Evolutionary conservation across 768 basidiomycete genomes (phyloP).

Genomic region (Tulasnella sp.): DNA sequence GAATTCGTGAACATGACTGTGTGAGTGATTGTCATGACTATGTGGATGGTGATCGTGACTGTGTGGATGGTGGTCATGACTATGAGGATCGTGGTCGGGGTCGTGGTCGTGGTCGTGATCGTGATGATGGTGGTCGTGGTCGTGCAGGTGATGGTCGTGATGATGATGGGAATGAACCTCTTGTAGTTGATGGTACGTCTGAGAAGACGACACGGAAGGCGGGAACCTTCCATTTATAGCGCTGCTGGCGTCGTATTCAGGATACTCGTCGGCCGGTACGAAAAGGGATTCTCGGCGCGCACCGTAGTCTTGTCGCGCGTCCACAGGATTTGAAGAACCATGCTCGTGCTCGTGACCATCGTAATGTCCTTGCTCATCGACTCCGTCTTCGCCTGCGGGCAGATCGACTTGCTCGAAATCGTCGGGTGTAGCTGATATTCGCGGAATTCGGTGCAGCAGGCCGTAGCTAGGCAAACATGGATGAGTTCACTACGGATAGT

Average conservation of each 20-base stretch:
- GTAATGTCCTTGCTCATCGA: constrained; percentile 42
- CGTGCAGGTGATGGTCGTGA: background rate
- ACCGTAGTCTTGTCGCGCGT: background rate
- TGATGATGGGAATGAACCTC: background rate
- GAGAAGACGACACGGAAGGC: background rate
- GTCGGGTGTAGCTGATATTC: constrained; percentile 29
- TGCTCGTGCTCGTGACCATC: background rate
- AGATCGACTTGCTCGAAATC: constrained; percentile 33
- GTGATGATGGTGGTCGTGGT: background rate
- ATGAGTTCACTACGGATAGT: background rate
- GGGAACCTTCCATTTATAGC: background rate
- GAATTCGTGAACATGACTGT: background rate
- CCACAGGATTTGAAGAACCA: background rate
- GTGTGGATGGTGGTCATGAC: background rate
- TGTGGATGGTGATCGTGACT: background rate
- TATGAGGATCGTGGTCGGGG: background rate
- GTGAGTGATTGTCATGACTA: background rate
- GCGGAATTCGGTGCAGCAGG: constrained; percentile 83
- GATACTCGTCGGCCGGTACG: constrained; percentile 43
- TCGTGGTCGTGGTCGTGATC: background rate
- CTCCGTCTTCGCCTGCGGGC: constrained; percentile 28
- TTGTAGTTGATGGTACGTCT: background rate
- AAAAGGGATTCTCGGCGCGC: constrained; percentile 33
- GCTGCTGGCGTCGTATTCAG: constrained; percentile 13
- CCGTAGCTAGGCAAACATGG: constrained; percentile 51